Conservation (phyloP, 441 rosid species). For the Melianthus villosus region DNA sequence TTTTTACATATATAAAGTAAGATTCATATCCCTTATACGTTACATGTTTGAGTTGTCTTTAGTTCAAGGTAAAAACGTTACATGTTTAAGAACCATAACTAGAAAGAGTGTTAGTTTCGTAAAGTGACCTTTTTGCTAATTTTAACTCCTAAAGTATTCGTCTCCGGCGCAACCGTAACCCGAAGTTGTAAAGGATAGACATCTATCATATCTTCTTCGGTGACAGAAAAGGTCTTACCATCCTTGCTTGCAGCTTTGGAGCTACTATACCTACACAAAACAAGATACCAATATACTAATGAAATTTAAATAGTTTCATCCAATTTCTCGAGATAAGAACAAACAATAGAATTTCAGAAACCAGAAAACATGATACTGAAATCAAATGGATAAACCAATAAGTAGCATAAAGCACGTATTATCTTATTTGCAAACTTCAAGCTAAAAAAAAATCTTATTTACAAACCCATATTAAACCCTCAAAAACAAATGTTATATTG, state of each 20-base stretch:
- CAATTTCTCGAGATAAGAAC: slow-evolving; percentile 2
- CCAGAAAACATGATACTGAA: too few relatives aligned
- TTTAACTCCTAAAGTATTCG: slow-evolving; percentile 60
- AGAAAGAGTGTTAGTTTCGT: slow-evolving; percentile 7
- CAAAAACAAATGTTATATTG: background rate
- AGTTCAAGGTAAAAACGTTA: too few relatives aligned
- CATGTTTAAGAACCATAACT: slow-evolving; percentile 8
- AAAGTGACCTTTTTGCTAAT: slow-evolving; percentile 70
- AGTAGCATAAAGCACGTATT: too few relatives aligned
- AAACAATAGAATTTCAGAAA: background rate
- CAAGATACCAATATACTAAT: slow-evolving; percentile 6
- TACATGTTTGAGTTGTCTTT: too few relatives aligned
- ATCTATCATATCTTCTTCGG: slow-evolving; percentile 84
- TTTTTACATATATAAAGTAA: too few relatives aligned
- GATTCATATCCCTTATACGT: too few relatives aligned
- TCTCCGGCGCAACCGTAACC: slow-evolving; percentile 53
- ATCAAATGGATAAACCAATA: too few relatives aligned
- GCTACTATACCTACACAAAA: slow-evolving; percentile 51
- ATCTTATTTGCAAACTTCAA: too few relatives aligned
- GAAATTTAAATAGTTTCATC: slow-evolving; percentile 5
- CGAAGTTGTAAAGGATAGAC: slow-evolving; percentile 86
- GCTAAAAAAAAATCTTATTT: too few relatives aligned
- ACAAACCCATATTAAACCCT: too few relatives aligned
- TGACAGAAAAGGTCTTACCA: slow-evolving; percentile 51
- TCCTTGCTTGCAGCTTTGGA: slow-evolving; percentile 50